Percentiles rank a stretch among this genome's conserved stretches.
Conservation (phyloP, 2,329 filamentous ascomycete species). For the Stagonosporopsis rhizophila region DNA sequence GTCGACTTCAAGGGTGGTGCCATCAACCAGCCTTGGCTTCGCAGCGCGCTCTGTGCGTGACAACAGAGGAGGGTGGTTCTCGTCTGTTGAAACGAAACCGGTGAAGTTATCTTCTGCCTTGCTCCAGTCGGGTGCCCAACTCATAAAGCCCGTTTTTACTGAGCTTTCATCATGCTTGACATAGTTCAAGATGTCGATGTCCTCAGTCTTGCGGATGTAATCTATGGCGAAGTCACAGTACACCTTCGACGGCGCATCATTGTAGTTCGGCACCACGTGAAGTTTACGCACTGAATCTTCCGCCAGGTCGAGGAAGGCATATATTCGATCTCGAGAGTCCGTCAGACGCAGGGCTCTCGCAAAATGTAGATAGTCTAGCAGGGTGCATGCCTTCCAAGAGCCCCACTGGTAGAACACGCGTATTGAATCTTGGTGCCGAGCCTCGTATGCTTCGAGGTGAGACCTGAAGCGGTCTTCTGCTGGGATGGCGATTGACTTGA, state of each 20-base stretch:
- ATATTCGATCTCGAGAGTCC: slow-evolving; percentile 17
- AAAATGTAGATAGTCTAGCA: slow-evolving; percentile 16
- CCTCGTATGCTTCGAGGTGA: slow-evolving; percentile 5
- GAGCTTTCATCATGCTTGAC: slow-evolving; percentile 11
- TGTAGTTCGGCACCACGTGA: slow-evolving; percentile 16
- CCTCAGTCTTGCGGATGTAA: slow-evolving; percentile 2
- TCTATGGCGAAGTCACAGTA: slow-evolving; percentile 17
- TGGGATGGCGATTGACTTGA: slow-evolving; percentile 1
- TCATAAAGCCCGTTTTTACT: neutral
- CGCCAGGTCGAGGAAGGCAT: slow-evolving; percentile 21
- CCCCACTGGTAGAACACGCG: slow-evolving; percentile 3
- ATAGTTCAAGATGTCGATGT: slow-evolving; percentile 13
- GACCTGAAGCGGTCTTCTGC: slow-evolving; percentile 7
- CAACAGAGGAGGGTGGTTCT: slow-evolving; percentile 1
- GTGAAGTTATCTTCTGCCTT: neutral
- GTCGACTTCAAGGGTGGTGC: neutral
- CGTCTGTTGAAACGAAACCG: slow-evolving; percentile 6
- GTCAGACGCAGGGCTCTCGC: slow-evolving; percentile 14
- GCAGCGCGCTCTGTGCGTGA: neutral
- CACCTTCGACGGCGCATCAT: slow-evolving; percentile 10
- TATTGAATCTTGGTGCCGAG: neutral
- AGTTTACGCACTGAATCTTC: slow-evolving; percentile 3
- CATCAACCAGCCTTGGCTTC: neutral
- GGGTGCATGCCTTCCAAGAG: slow-evolving; percentile 4
- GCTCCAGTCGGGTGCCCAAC: slow-evolving; percentile 20